Evolutionary conservation across 495 filamentous ascomycete genomes (phyloP).

Genomic region (Penicillium daleae): DNA sequence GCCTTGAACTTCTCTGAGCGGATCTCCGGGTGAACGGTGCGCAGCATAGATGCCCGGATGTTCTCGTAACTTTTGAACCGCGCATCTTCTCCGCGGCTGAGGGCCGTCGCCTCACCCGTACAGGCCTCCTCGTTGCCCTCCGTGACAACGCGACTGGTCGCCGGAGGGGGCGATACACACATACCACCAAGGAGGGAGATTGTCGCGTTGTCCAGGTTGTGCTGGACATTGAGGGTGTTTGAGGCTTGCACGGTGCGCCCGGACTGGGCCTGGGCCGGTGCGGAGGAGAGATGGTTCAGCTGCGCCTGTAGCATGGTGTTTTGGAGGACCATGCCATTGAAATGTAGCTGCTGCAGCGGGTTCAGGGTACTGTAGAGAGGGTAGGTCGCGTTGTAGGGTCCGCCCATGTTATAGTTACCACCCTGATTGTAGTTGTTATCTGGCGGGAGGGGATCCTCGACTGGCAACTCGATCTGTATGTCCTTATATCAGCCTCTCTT

Average conservation of each 20-base stretch:
- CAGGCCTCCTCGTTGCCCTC: background rate
- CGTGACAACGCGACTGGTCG: background rate
- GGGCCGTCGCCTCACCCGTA: background rate
- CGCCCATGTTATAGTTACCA: background rate
- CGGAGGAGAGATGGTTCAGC: background rate
- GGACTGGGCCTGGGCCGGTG: background rate
- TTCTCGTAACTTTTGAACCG: constrained; percentile 13
- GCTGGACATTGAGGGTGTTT: background rate
- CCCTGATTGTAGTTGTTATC: background rate
- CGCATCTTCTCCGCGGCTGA: background rate
- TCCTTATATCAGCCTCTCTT: constrained; percentile 4
- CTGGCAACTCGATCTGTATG: constrained; percentile 22
- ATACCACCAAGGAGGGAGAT: background rate
- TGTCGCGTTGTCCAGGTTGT: background rate
- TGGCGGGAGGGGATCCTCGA: constrained; percentile 6
- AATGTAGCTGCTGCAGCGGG: constrained; percentile 1
- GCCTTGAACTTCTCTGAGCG: background rate
- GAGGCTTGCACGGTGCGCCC: background rate
- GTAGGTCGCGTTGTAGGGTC: constrained; percentile 3
- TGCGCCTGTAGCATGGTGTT: constrained; percentile 4
- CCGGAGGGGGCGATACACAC: background rate
- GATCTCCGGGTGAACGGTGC: constrained; percentile 10
- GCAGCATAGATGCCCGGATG: constrained; percentile 15
- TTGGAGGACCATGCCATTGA: constrained; percentile 6
- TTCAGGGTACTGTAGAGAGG: background rate